Evolutionary conservation across 2,329 filamentous ascomycete genomes (phyloP), one percentile per base, ranked within the genome.

Genomic region (Chaetomium sp.): DNA sequence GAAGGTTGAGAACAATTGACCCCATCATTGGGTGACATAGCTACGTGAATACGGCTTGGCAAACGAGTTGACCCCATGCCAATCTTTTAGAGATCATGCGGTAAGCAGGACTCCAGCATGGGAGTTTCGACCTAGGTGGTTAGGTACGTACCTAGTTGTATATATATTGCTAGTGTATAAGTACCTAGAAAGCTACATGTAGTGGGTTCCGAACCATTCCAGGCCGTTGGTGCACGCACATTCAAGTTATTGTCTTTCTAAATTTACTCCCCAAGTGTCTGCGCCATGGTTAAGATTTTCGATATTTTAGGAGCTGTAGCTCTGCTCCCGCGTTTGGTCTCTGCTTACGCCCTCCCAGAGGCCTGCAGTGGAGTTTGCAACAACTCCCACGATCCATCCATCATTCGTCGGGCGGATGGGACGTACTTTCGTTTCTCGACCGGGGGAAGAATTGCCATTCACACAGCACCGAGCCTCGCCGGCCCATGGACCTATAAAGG

Each of bases 401-500:
- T 79, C 38, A 74, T 79, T 67, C 75, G 75, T 51, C 74, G 77
- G 16, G 58, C 71, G 2, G 77, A 79, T 64, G 76, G 76, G 5
- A 77, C 71, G 27, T 79, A 78, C 63, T 79, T 78, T 67, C 71
- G 76, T 25, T 78, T 79, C 70, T 75, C 73, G 1, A 79, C 78
- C 2, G 71, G 75, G 19, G 74, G 75, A 57, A 72, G 71, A 19
- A 78, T 79, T 63, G 74, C 73, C 19, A 74, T 78, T 38, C 72
- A 71, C 29, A 76, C 73, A 4, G 73, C 77, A 5, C 64, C 70
- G 0, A 62, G 64, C 49, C 68, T 79, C 2, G 67, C 73, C 1
- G 78, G 78, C 0, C 75, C 77, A 16, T 83, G 81, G 80, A 78
- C 74, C 0, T 77, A 77, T 67, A 68, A 74, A 25, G 80, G 80